phyloP scores from a whole-genome alignment of 2,329 filamentous ascomycete species.

The Neopestalotiopsis sp. region DNA sequence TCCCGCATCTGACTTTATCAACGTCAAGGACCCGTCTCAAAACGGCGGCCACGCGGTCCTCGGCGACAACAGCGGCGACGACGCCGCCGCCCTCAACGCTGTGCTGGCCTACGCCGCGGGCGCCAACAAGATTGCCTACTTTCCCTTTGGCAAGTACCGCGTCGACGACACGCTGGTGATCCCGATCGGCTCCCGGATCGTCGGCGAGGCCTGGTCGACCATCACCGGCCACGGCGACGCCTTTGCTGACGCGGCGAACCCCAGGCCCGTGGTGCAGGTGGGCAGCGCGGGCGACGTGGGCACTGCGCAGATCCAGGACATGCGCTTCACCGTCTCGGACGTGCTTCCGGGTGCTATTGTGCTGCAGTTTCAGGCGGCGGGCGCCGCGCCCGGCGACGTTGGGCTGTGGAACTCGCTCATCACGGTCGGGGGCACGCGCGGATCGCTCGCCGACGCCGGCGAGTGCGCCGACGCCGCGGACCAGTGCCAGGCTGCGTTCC shows the following conservation, averaged over 20 bases:
- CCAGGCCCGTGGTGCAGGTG: slow-evolving; percentile 63
- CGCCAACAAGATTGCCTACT: slow-evolving; percentile 54
- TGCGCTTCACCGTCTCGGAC: slow-evolving; percentile 67
- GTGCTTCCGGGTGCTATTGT: slow-evolving; percentile 66
- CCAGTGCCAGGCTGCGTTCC: slow-evolving; percentile 50
- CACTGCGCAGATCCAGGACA: slow-evolving; percentile 67
- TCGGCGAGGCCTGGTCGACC: slow-evolving; percentile 58
- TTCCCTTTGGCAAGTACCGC: slow-evolving; percentile 61
- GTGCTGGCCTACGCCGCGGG: slow-evolving; percentile 43
- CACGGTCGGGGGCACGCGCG: slow-evolving; percentile 44
- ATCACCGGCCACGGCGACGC: slow-evolving; percentile 56
- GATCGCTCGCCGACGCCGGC: slow-evolving; percentile 33
- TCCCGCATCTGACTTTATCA: slow-evolving; percentile 42
- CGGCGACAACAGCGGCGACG: slow-evolving; percentile 46
- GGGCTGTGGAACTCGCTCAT: slow-evolving; percentile 42
- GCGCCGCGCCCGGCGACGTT: slow-evolving; percentile 37
- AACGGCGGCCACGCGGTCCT: slow-evolving; percentile 42
- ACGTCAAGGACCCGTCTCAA: slow-evolving; percentile 46
- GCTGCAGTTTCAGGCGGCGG: slow-evolving; percentile 50
- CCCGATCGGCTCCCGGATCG: slow-evolving; percentile 54
- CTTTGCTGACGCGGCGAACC: slow-evolving; percentile 57
- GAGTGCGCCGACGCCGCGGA: slow-evolving; percentile 37
- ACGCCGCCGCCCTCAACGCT: slow-evolving; percentile 43
- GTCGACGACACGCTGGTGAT: slow-evolving; percentile 57
- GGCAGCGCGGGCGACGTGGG: slow-evolving; percentile 64